A percentile compares a stretch with the other conserved stretches of the same genome.
phyloP scores from a whole-genome alignment of 331 rosid species.

The Quercus tomentella region DNA sequence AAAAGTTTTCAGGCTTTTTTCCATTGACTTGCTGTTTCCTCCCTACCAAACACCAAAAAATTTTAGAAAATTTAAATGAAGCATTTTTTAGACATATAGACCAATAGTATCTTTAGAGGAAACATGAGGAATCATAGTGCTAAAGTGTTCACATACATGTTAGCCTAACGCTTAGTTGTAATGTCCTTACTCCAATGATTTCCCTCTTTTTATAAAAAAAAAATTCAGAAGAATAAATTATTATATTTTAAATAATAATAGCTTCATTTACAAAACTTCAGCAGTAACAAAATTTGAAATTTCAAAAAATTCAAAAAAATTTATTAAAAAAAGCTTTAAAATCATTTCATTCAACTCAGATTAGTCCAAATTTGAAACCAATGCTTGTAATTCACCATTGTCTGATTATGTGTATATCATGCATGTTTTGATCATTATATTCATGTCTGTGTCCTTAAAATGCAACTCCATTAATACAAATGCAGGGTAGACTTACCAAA shows the following conservation, averaged over 20 bases:
- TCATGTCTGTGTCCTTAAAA: background rate
- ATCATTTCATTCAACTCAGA: too few species aligned
- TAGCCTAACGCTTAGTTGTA: background rate
- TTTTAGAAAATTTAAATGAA: too few species aligned
- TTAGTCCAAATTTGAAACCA: background rate
- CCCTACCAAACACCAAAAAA: too few species aligned
- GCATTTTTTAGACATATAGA: background rate
- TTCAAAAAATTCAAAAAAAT: background rate
- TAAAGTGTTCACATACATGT: background rate
- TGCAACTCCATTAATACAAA: slow-evolving; percentile 9
- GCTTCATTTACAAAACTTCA: background rate
- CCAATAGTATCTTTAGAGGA: background rate
- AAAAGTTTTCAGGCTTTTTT: too few species aligned
- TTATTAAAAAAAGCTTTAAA: background rate
- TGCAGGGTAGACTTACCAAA: slow-evolving; percentile 40
- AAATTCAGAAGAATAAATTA: background rate
- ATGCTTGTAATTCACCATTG: background rate
- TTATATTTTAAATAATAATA: background rate
- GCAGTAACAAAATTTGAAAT: background rate
- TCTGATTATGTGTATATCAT: background rate
- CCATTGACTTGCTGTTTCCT: too few species aligned
- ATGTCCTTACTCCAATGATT: background rate
- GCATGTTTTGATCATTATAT: background rate
- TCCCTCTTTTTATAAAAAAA: background rate
- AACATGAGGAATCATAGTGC: background rate